Percentiles rank a stretch among this genome's conserved stretches.
phyloP scores from a whole-genome alignment of 192 early-diverging fungal genomes.

The Anaeromyces robustus region DNA sequence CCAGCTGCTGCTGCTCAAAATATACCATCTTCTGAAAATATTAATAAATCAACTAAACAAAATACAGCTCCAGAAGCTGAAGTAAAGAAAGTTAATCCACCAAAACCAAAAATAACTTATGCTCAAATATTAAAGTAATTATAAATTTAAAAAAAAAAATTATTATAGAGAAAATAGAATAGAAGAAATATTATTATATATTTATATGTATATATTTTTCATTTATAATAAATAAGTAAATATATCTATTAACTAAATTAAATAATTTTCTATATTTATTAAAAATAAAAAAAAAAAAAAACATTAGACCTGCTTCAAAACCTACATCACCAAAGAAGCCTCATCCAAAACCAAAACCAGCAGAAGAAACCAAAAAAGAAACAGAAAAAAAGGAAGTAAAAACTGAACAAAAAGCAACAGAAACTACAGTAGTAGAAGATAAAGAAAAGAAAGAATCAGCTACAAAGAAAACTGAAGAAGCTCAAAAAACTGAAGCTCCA shows the following conservation, averaged over 20 bases:
- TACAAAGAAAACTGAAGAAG: not conserved
- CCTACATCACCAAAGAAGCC: not conserved
- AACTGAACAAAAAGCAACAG: not conserved
- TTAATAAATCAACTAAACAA: not conserved
- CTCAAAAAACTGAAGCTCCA: not conserved
- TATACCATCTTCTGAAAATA: not conserved
- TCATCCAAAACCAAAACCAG: not conserved
- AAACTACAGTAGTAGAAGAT: not conserved
- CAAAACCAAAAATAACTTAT: not conserved
- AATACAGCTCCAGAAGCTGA: not conserved
- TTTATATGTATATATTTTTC: too few species aligned
- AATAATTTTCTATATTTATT: not conserved
- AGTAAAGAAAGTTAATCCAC: not conserved
- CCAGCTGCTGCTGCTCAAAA: not conserved
- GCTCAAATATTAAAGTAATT: not conserved
- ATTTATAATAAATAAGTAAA: too few species aligned
- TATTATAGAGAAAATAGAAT: too few species aligned
- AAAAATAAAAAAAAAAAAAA: too few species aligned
- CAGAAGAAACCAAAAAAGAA: not conserved
- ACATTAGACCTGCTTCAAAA: not conserved
- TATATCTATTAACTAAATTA: not conserved
- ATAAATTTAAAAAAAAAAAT: not conserved
- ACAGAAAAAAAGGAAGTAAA: not conserved
- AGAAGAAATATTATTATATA: too few species aligned
- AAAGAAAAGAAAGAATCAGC: not conserved